Conservation (phyloP, 495 filamentous ascomycete genomes). For the Tirmania nivea region DNA sequence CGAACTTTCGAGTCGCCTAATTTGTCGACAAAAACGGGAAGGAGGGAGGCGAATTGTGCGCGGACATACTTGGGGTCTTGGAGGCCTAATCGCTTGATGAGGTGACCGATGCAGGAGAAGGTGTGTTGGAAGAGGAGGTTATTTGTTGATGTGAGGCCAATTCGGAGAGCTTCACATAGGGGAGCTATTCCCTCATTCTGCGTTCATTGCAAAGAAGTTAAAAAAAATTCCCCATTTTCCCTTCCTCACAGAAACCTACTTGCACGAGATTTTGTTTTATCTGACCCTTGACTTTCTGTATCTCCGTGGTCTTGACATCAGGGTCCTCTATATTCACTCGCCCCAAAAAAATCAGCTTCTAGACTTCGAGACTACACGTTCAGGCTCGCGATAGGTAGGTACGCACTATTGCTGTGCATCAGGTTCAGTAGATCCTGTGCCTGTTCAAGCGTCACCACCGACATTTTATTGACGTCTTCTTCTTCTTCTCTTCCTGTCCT, state of each 20-base stretch:
- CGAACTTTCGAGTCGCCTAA: constrained; percentile 78
- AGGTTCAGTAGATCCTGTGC: constrained; percentile 16
- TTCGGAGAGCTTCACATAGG: constrained; percentile 17
- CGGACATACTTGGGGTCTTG: constrained; percentile 53
- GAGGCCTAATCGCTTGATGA: constrained; percentile 58
- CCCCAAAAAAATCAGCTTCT: not conserved
- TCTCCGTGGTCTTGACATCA: constrained; percentile 18
- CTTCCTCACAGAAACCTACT: constrained; percentile 2
- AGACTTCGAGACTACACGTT: not conserved
- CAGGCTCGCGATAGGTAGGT: not conserved
- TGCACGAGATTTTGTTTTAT: constrained; percentile 19
- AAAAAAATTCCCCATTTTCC: not conserved
- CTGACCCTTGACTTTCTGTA: constrained; percentile 15
- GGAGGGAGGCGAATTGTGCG: constrained; percentile 39
- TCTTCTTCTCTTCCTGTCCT: not conserved
- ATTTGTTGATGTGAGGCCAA: constrained; percentile 14
- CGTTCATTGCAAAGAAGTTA: not conserved
- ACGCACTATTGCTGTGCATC: constrained; percentile 14
- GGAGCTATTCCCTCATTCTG: constrained; percentile 17
- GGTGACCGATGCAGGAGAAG: constrained; percentile 60
- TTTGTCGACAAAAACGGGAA: constrained; percentile 61
- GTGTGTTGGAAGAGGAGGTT: constrained; percentile 16
- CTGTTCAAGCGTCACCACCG: constrained; percentile 18
- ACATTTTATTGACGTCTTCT: not conserved
- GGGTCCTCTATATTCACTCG: constrained; percentile 4